Base-by-base conservation (phyloP, 2,329 filamentous ascomycete species). In the Apiospora phragmitis region DNA sequence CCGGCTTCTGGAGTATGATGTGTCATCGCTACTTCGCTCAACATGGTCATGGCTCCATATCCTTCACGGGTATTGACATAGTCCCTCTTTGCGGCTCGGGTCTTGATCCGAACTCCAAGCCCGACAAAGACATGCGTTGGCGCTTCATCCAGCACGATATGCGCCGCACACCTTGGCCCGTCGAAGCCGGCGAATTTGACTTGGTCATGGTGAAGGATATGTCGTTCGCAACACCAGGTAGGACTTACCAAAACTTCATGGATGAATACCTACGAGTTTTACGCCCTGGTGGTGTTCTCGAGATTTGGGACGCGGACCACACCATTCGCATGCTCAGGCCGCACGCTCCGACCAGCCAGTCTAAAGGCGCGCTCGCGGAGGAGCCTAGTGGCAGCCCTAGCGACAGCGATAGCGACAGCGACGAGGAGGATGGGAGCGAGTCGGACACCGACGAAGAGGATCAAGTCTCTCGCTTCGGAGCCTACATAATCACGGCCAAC, bases 281-380 rank as follows among this genome's bases (percentile, higher is more conserved):
- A 45, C 90, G 88, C 74, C 91, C 93, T 0, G 94, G 93, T 21
- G 95, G 95, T 5, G 89, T 90, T 1, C 78, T 98, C 35, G 95
- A 98, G 79, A 86, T 97, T 21, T 98, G 95, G 95, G 95, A 97
- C 74, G 92, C 92, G 6, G 95, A 98, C 81, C 90, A 94, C 78
- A 88, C 92, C 16, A 90, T 97, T 73, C 92, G 95, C 75, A 95
- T 94, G 80, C 86, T 98, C 38, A 86, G 94, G 68, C 93, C 94
- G 3, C 93, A 96, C 78, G 90, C 93, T 1, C 90, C 91, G 2
- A 83, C 86, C 32, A 84, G 84, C 71, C 71, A 68, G 2, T 76
- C 77, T 51, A 71, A 71, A 7, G 72, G 75, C 18, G 72, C 72
- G 11, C 73, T 29, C 21, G 29, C n/a, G 2, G 67, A 68, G 8